Evolutionary conservation across 805 yeast species (phyloP), one percentile per base, ranked within the genome.

Genomic region (Scheffersomyces ergatensis): DNA sequence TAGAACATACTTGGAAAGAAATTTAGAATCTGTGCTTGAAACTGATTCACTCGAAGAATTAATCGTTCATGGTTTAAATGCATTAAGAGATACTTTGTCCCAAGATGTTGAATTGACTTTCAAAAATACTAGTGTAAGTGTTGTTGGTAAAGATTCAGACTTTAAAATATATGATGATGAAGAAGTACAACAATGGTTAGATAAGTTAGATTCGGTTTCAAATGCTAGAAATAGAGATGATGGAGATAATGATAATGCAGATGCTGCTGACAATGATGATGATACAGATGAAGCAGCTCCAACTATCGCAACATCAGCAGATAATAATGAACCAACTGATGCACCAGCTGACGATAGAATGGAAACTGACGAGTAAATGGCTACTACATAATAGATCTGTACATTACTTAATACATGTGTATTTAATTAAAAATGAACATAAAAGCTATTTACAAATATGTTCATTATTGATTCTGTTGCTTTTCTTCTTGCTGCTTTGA

Each of bases 1-100:
- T 13, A 82, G 95, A 70, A 93, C 99, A 2, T 93, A 89, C 54
- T 70, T 93, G 59, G 99, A 93, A 66, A 82, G 96, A 59, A 83
- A 84, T 51, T 74, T 83, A 58, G 89, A 86, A 27, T 70, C 72
- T 23, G 86, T 88, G 51, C 68, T 80, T 15, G 74, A 76, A 40
- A 69, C 81, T 6, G 69, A 77, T 11, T 69, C 76, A 29, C 67
- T 80, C 32, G 95, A 89, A 53, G 82, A 86, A 52, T 77, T 93
- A 50, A 81, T 93, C 45, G 80, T 83, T 33, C 89, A 82, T 53
- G 98, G 95, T 3, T 82, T 93, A 52, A 83, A 82, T 51, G 95
- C 99, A 0, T 75, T 93, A 58, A 83, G 97, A 64, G 98, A 93
- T 57, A 92, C 98, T 0, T 73, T 93, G 53, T 82, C 93, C 13